phyloP scores from a whole-genome alignment of 2,329 filamentous ascomycete species.

The Trichoderma sp. region DNA sequence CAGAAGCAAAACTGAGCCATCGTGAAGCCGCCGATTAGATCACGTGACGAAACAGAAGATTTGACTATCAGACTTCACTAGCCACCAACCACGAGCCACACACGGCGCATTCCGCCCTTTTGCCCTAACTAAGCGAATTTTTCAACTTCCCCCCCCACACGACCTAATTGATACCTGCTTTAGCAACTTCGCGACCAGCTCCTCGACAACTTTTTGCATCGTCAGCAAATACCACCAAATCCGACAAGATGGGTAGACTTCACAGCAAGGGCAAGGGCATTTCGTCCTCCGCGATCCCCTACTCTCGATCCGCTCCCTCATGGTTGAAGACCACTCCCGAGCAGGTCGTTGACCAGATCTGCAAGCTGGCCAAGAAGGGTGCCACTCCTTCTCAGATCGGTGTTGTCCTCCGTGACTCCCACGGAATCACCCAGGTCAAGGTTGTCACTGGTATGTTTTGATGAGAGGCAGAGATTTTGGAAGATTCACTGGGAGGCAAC shows the following conservation, averaged over 20 bases:
- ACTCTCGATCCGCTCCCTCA: conserved; percentile 87
- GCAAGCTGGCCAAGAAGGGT: conserved; percentile 98
- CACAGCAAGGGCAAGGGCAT: conserved; percentile 99
- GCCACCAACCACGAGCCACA: not conserved
- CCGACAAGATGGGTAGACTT: conserved; percentile 87
- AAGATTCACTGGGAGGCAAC: not conserved
- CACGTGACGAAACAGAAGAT: conserved; percentile 13
- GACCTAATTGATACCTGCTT: conserved; percentile 26
- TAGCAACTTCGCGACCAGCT: conserved; percentile 33
- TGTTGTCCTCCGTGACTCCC: conserved; percentile 96
- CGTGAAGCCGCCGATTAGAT: not conserved
- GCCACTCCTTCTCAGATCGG: conserved; percentile 98
- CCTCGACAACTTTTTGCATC: conserved; percentile 36
- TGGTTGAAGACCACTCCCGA: conserved; percentile 99
- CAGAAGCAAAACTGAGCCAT: not conserved
- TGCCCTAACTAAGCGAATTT: conserved; percentile 53
- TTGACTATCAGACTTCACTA: not conserved
- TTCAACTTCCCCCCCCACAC: conserved; percentile 46
- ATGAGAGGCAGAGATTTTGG: conserved; percentile 3
- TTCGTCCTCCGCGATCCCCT: conserved; percentile 91
- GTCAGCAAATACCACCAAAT: conserved; percentile 42
- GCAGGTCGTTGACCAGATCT: conserved; percentile 98
- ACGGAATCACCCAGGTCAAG: conserved; percentile 98
- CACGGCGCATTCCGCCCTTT: conserved; percentile 29
- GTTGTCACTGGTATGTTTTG: conserved; percentile 81